Percentiles rank a stretch among this genome's conserved stretches.
Evolutionary conservation across 495 filamentous ascomycete species (phyloP).

Genomic region (Podospora didyma): DNA sequence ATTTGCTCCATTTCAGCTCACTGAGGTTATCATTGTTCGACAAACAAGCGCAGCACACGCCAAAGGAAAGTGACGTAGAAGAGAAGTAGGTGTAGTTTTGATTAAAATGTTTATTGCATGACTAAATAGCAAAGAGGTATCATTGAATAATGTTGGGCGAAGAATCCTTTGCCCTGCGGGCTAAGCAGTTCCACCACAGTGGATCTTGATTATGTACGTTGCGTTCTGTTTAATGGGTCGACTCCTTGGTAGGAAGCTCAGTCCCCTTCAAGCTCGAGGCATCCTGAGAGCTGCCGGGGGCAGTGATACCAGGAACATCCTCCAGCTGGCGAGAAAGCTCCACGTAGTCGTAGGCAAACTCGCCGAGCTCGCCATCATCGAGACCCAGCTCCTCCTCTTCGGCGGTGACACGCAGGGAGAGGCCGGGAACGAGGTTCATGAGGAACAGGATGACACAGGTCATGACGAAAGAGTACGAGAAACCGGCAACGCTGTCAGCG

Average conservation of each 20-base stretch:
- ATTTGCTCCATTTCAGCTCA: too few species aligned
- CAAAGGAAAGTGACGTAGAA: too few species aligned
- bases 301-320: conserved; percentile 8
- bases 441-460: conserved; percentile 88
- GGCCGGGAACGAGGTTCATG: conserved; percentile 83
- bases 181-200: background rate
- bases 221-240: conserved; percentile 12
- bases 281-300: conserved; percentile 13
- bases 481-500: conserved; percentile 82
- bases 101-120: too few species aligned
- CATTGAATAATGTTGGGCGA: background rate
- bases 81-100: too few species aligned
- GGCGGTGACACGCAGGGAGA: conserved; percentile 75
- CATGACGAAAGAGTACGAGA: conserved; percentile 83
- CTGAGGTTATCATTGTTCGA: too few species aligned
- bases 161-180: background rate
- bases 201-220: background rate
- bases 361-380: conserved; percentile 93
- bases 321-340: conserved; percentile 79
- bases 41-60: too few species aligned
- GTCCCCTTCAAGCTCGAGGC: conserved; percentile 24
- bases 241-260: conserved; percentile 10
- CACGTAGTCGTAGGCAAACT: conserved; percentile 99
- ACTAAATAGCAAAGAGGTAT: conserved; percentile 4
- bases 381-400: conserved; percentile 90